Evolutionary conservation across 1,284 basidiomycete genomes (phyloP), one percentile per base, ranked within the genome.

Genomic region (Trichosporon sp.): DNA sequence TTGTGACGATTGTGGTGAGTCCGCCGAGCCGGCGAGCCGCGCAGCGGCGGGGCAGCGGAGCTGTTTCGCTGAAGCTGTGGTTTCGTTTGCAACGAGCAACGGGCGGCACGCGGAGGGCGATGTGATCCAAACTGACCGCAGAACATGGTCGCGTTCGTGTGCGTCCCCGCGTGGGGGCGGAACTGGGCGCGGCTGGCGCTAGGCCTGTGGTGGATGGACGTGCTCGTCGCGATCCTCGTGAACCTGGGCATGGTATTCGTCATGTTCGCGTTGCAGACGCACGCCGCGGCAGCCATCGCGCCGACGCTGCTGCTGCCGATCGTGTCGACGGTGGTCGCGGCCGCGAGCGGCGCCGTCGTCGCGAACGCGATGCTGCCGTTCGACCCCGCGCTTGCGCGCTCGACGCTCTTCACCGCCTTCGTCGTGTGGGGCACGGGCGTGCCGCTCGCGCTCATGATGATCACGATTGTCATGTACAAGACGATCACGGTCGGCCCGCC

Each of bases 121-220:
- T n/a, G n/a, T 47, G n/a, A 25, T 53, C 53, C 38, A 18, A 58
- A 34, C 83, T 73, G 65, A 77, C 23, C 1, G 9, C 67, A 78
- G 76, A 83, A 82, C 74, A 85, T 85, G 84, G 77, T 89, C 66
- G 88, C 80, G 0, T 75, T 82, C 32, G 78, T 78, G 2, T 81
- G 81, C 64, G 79, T 82, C 0, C 77, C 80, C 0, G 75, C 76
- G 0, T 85, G 88, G 42, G 89, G 89, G 9, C 79, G 76, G 42
- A 65, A 76, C 0, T 90, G 91, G 78, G 81, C 89, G 0, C 88
- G 86, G 66, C 81, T 87, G 38, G 81, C 91, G 21, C 90, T 90
- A 87, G 86, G 77, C 0, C 76, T 91, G 11, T 93, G 92, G 91
- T 92, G 91, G 91, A 72, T 89, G 44, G 87, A 90, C 72, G 85